Conservation (phyloP, 2,329 filamentous ascomycete genomes). For the Falciphora oryzae region DNA sequence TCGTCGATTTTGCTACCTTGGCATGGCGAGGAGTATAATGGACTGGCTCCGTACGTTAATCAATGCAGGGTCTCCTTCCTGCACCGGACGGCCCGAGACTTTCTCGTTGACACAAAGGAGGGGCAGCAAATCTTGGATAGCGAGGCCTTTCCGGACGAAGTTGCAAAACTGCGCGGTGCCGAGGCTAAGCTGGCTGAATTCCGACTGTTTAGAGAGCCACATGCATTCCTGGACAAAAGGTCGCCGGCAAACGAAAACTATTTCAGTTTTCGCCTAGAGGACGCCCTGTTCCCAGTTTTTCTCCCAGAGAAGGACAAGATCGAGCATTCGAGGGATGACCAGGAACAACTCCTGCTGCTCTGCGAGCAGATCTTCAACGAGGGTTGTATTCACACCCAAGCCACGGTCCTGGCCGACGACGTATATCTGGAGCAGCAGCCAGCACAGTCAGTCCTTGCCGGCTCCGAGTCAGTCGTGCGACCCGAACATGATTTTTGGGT, state of each 20-base stretch:
- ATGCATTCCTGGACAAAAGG: neutral
- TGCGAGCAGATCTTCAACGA: neutral
- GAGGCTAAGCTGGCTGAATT: neutral
- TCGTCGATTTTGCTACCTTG: neutral
- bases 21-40: neutral
- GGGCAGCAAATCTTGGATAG: neutral
- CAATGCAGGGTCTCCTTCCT: neutral
- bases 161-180: neutral
- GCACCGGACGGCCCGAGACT: constrained; percentile 5
- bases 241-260: no score
- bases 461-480: no score
- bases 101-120: neutral
- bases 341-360: neutral
- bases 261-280: neutral
- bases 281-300: no score
- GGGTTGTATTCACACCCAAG: neutral
- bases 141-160: no score
- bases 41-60: neutral
- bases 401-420: neutral
- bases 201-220: neutral
- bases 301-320: neutral
- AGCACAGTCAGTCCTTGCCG: no score
- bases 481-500: neutral
- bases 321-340: neutral
- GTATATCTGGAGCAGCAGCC: neutral